A percentile compares a stretch with the other conserved stretches of the same genome.
These are phyloP conservation scores for Stachybotrys elegans DNA, from an alignment of 2,329 filamentous ascomycete species.

Conservation along the genomic window DNA sequence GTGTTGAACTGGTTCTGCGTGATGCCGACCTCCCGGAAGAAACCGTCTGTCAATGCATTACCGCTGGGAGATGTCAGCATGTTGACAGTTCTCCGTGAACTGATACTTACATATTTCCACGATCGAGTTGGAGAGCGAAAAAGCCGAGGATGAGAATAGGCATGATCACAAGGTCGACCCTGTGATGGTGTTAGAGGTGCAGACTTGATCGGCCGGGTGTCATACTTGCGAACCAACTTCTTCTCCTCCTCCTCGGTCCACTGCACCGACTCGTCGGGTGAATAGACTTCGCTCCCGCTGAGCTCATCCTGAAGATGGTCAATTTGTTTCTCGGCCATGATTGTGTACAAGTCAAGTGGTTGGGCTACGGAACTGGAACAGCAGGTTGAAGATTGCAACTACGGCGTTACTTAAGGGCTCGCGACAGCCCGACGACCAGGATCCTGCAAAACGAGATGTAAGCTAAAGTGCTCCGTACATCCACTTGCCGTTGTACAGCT, in stretches of 20 bases:
- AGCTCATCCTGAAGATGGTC: constrained; percentile 3
- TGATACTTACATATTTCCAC: constrained; percentile 26
- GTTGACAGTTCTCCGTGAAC: neutral
- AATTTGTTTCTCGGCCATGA: constrained; percentile 4
- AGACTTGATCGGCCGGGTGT: neutral
- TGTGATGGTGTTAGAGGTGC: constrained; percentile 13
- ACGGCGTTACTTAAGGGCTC: no score
- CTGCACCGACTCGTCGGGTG: constrained; percentile 6
- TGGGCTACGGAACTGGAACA: no score
- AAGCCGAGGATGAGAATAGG: constrained; percentile 40
- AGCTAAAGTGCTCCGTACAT: no score
- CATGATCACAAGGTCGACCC: constrained; percentile 37
- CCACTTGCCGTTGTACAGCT: no score
- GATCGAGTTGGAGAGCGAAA: constrained; percentile 34
- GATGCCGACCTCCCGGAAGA: constrained; percentile 39
- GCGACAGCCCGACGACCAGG: no score
- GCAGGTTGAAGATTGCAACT: no score
- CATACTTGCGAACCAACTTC: constrained; percentile 18
- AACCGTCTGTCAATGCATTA: constrained; percentile 35
- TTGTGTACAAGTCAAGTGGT: no score
- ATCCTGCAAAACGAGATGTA: no score
- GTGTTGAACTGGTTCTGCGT: constrained; percentile 42
- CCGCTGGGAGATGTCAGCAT: constrained; percentile 8
- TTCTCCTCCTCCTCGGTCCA: constrained; percentile 19
- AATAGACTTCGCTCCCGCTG: constrained; percentile 3